Base-by-base conservation (phyloP, 129 eudicot species). In the Pseudognaphalium luteoalbum region DNA sequence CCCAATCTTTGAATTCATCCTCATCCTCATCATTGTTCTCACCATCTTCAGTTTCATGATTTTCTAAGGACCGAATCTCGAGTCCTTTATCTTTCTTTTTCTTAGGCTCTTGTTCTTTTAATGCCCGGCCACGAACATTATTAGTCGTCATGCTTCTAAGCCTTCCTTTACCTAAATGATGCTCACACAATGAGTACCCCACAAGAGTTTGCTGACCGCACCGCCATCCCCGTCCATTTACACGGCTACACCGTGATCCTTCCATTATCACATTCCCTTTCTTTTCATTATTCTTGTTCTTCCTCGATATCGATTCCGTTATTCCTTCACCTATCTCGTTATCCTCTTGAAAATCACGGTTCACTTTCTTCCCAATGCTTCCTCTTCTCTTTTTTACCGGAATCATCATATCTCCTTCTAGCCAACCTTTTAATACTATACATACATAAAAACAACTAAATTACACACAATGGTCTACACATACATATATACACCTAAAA, bases 141-240 rank as follows among this genome's bases (percentile, higher is more conserved):
- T 71, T 85, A 2, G 77, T 87, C 1, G 72, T 71, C 85, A 85
- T 85, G 78, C 86, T 88, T 75, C 95, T 70, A 33, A 93, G 89
- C 70, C 98, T 85, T 72, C 98, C 96, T 79, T 90, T 93, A 1
- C 98, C 92, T 78, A 93, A 77, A 74, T 93, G 98, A 85, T 93
- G 98, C 75, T 93, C 96, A 21, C 98, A 93, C 77, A 90, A 83
- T 5, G 96, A 88, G 74, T 90, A 93, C 1, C 96, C 98, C 8
- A 90, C 91, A 32, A 93, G 89, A 21, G 96, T 93, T 20, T 82
- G 95, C 52, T 93, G 98, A 41, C 92, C 69, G 58, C 98, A 93
- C 82, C 96, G 81, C 98, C 98, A 90, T 14, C 98, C 98, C 63
- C 98, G 87, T 70, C 98, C 98, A 65, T 93, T 93, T 12, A 90